A percentile compares a stretch with the other conserved stretches of the same genome.
These are phyloP conservation scores for Salix purpurea DNA, from an alignment of 345 rosid genomes.

Conservation along the genomic window DNA sequence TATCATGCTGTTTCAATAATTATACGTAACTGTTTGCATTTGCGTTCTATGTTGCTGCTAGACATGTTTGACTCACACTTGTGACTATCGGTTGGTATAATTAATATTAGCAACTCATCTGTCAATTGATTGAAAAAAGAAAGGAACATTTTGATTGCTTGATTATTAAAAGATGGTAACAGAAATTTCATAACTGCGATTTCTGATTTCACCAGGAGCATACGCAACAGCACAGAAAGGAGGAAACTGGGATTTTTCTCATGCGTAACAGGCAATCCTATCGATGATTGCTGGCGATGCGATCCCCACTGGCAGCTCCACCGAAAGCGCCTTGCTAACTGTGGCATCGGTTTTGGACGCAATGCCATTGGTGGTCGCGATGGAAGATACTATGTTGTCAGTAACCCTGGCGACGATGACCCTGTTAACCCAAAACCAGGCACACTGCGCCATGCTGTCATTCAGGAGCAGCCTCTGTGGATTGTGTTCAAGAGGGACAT, in stretches of 20 bases:
- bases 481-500: slow-evolving; percentile 30
- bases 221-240: slow-evolving; percentile 61
- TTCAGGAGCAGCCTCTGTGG: slow-evolving; percentile 28
- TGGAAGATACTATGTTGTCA: slow-evolving; percentile 26
- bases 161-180: background rate
- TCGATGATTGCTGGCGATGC: slow-evolving; percentile 31
- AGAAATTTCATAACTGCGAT: background rate
- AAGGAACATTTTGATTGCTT: background rate
- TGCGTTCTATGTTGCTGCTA: background rate
- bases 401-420: slow-evolving; percentile 13
- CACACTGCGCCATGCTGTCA: slow-evolving; percentile 26
- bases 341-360: slow-evolving; percentile 30
- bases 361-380: slow-evolving; percentile 26
- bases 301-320: slow-evolving; percentile 19
- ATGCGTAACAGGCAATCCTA: slow-evolving; percentile 23
- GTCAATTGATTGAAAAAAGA: background rate
- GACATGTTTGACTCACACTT: background rate
- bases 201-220: slow-evolving; percentile 43
- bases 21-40: background rate
- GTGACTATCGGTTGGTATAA: too few relatives aligned
- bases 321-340: slow-evolving; percentile 23
- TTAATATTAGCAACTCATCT: background rate
- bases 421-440: slow-evolving; percentile 27
- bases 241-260: slow-evolving; percentile 28
- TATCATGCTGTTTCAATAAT: background rate